These are phyloP conservation scores for Polygonum aviculare DNA, from an alignment of 148 eudicot species.

Conservation along the genomic window DNA sequence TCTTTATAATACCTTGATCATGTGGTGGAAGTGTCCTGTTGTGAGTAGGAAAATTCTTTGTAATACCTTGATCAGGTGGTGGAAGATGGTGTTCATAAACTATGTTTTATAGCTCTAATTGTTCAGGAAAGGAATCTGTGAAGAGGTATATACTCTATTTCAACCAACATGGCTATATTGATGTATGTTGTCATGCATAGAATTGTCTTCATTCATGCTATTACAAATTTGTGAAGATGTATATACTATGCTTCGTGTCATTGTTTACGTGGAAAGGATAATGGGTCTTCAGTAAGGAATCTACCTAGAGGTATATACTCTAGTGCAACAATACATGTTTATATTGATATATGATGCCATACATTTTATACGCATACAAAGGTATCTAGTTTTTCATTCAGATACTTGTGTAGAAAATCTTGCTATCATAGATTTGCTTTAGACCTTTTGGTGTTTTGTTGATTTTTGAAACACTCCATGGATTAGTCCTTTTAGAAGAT, in stretches of 20 bases:
- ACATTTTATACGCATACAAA: neutral
- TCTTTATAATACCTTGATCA: too few relatives aligned
- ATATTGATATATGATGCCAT: neutral
- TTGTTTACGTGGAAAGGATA: neutral
- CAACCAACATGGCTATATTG: too few relatives aligned
- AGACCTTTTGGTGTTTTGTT: neutral
- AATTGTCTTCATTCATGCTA: too few relatives aligned
- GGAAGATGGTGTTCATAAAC: too few relatives aligned
- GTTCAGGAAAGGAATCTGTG: too few relatives aligned
- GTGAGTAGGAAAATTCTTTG: too few relatives aligned
- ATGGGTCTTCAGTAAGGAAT: neutral
- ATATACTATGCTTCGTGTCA: neutral
- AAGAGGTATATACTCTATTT: too few relatives aligned
- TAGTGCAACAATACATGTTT: neutral
- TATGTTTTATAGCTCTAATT: too few relatives aligned
- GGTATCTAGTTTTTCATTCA: neutral
- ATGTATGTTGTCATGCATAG: too few relatives aligned
- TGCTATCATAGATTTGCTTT: neutral
- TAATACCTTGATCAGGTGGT: too few relatives aligned
- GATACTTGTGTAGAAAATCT: neutral
- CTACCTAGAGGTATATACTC: constrained; percentile 10
- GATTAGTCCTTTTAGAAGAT: neutral
- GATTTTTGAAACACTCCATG: neutral
- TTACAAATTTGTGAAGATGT: too few relatives aligned
- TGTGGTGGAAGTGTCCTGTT: too few relatives aligned